Evolutionary conservation across 1,284 basidiomycete genomes (phyloP).

Genomic region (Cutaneotrichosporon cavernicola): DNA sequence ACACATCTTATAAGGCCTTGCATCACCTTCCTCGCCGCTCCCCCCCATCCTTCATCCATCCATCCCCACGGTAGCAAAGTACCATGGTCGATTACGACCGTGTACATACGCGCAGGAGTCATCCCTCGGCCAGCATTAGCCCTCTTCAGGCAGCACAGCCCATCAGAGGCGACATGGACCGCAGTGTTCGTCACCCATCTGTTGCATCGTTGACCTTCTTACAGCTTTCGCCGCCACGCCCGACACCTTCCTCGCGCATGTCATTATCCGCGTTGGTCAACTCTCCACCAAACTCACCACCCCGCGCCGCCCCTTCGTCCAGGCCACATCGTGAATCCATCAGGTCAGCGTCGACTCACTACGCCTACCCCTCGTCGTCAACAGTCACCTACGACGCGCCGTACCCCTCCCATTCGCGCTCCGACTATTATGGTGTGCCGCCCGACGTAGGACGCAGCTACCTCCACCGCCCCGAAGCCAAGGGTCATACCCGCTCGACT

Average conservation of each 20-base stretch:
- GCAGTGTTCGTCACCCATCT: conserved; percentile 13
- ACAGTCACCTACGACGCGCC: conserved; percentile 7
- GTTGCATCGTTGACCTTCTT: conserved; percentile 1
- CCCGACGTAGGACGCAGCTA: conserved; percentile 26
- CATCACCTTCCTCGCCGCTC: not conserved
- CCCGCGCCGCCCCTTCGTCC: conserved; percentile 5
- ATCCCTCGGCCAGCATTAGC: conserved; percentile 22
- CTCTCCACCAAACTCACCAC: conserved; percentile 30
- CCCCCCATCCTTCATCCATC: not conserved
- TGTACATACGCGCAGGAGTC: conserved; percentile 8
- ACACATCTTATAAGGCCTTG: not conserved
- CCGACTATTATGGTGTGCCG: conserved; percentile 22
- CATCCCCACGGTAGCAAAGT: not conserved
- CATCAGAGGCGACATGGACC: conserved; percentile 18
- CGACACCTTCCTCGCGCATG: conserved; percentile 38
- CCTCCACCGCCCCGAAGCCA: conserved; percentile 20
- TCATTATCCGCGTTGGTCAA: conserved; percentile 44
- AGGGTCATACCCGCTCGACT: conserved; percentile 10
- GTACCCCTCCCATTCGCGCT: conserved; percentile 7
- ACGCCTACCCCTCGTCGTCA: conserved; percentile 6
- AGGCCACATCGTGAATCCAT: conserved; percentile 9
- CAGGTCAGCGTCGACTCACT: conserved; percentile 8
- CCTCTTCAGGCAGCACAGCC: conserved; percentile 15
- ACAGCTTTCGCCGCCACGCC: conserved; percentile 28
- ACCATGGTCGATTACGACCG: conserved; percentile 23